phyloP scores from a whole-genome alignment of 352 stramenopile species.

The Phytophthora europaea region DNA sequence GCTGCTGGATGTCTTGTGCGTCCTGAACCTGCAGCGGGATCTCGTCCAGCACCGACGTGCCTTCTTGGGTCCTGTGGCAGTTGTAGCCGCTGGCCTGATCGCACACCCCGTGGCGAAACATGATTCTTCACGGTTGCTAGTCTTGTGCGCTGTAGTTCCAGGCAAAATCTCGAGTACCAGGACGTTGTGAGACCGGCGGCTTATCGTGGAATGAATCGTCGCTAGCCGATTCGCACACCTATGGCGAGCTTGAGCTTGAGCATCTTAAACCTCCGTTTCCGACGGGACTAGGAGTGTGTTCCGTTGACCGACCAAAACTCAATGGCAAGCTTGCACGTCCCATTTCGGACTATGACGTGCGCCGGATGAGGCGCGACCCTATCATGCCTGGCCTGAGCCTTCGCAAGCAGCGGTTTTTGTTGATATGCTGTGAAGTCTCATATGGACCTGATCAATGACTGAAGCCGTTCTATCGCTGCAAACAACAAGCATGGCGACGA shows the following conservation, averaged over 20 bases:
- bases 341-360: conserved; percentile 10
- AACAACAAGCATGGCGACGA: neutral
- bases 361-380: neutral
- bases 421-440: neutral
- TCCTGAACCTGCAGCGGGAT: conserved; percentile 26
- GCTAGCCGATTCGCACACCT: neutral
- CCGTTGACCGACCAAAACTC: neutral
- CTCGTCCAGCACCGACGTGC: conserved; percentile 8
- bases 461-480: neutral
- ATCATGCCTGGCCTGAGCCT: neutral
- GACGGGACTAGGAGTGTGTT: neutral
- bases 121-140: neutral
- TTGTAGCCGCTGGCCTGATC: conserved; percentile 3
- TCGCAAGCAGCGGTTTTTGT: neutral
- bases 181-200: neutral
- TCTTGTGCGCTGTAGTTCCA: neutral
- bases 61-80: conserved; percentile 11
- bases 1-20: conserved; percentile 14
- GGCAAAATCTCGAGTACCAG: neutral
- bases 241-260: neutral
- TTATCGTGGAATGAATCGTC: conserved; percentile 18
- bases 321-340: neutral
- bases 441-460: neutral
- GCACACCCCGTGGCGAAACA: conserved; percentile 20
- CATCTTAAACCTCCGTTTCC: conserved; percentile 21